These are phyloP conservation scores for Ambispora gerdemannii DNA, from an alignment of 192 early-diverging fungal genomes.

Conservation along the genomic window DNA sequence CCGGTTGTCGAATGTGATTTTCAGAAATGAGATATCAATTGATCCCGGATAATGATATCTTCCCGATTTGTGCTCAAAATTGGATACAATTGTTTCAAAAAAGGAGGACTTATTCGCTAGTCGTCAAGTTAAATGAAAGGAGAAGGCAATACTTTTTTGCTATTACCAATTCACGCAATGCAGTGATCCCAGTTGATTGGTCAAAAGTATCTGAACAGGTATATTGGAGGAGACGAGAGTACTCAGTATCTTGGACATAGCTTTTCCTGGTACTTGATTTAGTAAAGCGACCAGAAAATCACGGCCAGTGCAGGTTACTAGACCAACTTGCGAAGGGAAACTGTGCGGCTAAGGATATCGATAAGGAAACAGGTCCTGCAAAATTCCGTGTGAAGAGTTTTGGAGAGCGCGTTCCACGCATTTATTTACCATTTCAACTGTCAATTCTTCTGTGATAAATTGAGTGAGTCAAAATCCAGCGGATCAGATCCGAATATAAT, in stretches of 20 bases:
- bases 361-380: conserved; percentile 8
- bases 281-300: conserved; percentile 1
- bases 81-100: conserved; percentile 4
- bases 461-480: neutral
- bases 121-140: too few species aligned
- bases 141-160: too few species aligned
- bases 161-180: neutral
- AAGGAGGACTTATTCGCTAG: neutral
- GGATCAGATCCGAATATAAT: neutral
- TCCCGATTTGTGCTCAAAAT: neutral
- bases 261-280: neutral
- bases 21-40: neutral
- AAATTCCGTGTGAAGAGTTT: neutral
- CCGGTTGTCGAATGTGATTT: neutral
- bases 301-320: neutral
- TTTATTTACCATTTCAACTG: neutral
- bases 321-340: neutral
- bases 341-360: neutral
- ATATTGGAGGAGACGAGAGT: conserved; percentile 1
- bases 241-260: neutral
- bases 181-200: neutral
- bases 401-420: neutral
- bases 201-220: conserved; percentile 7
- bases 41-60: neutral
- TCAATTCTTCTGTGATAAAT: conserved; percentile 2